Conservation (phyloP, 2,329 filamentous ascomycete genomes). For the Biscogniauxia sp. region DNA sequence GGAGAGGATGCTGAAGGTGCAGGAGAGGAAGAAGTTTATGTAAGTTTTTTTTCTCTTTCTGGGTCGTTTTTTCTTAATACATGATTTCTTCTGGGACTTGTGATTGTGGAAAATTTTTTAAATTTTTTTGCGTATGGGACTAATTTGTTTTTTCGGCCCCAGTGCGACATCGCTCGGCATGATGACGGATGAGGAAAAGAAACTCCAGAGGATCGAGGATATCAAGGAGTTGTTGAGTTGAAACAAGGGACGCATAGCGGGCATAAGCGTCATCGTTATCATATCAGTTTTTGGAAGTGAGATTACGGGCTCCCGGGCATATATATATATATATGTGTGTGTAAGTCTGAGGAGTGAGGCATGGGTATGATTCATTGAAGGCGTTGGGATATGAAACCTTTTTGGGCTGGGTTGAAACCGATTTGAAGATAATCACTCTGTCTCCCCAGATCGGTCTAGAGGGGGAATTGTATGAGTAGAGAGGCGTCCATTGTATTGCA, state of each 20-base stretch:
- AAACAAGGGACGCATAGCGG: background rate
- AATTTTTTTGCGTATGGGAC: background rate
- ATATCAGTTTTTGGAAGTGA: background rate
- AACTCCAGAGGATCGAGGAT: conserved; percentile 84
- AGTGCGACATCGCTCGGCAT: conserved; percentile 94
- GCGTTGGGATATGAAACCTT: background rate
- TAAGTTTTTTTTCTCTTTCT: conserved; percentile 47
- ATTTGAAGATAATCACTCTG: background rate
- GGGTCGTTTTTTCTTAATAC: background rate
- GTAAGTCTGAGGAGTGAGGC: background rate
- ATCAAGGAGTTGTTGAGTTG: conserved; percentile 83
- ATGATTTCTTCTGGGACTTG: background rate
- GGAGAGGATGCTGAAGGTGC: conserved; percentile 88
- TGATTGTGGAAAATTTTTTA: background rate
- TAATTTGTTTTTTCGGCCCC: background rate
- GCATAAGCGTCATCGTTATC: background rate
- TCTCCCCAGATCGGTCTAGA: background rate
- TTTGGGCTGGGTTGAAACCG: background rate
- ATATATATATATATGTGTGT: background rate
- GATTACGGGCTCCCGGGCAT: no score
- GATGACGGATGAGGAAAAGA: conserved; percentile 94
- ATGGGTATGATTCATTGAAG: background rate
- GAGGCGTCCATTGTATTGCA: background rate
- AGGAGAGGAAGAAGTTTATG: conserved; percentile 96
- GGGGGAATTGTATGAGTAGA: background rate